Conservation (phyloP, 2,329 filamentous ascomycete genomes). For the Paecilomyces variotii region DNA sequence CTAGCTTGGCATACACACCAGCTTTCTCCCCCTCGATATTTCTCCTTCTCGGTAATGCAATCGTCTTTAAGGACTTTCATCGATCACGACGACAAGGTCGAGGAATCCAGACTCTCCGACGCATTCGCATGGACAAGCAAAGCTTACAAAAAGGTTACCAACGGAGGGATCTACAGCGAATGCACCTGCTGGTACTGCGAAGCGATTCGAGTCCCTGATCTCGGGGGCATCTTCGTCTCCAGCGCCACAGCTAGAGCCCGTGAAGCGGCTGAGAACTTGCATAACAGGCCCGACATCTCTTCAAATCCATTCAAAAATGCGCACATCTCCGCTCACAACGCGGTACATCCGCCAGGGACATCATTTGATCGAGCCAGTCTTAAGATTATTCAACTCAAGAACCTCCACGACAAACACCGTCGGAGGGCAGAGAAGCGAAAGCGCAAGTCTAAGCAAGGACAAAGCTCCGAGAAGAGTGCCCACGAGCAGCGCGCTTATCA, state of each 20-base stretch:
- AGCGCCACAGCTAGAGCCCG: slow-evolving; percentile 45
- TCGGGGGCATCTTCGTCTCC: slow-evolving; percentile 34
- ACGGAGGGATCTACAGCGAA: slow-evolving; percentile 60
- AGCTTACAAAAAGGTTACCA: slow-evolving; percentile 57
- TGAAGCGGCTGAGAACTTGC: slow-evolving; percentile 39
- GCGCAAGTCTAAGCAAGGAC: not conserved
- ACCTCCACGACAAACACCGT: slow-evolving; percentile 43
- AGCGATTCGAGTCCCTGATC: slow-evolving; percentile 52
- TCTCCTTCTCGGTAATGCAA: slow-evolving; percentile 43
- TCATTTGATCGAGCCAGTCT: slow-evolving; percentile 15
- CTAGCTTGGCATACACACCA: slow-evolving; percentile 62
- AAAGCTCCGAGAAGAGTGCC: not conserved
- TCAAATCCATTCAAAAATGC: slow-evolving; percentile 48
- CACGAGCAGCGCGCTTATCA: not conserved
- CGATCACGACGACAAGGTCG: slow-evolving; percentile 79
- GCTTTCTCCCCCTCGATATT: slow-evolving; percentile 57
- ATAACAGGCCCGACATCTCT: slow-evolving; percentile 36
- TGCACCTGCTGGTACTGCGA: slow-evolving; percentile 85
- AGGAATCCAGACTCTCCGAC: slow-evolving; percentile 54
- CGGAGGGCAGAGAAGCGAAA: slow-evolving; percentile 24
- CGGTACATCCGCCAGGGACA: slow-evolving; percentile 39
- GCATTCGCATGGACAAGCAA: slow-evolving; percentile 67
- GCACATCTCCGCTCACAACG: slow-evolving; percentile 68
- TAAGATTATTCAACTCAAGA: slow-evolving; percentile 40
- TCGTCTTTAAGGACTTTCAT: slow-evolving; percentile 50